These are phyloP conservation scores for Exserohilum turcica DNA, from an alignment of 2,329 filamentous ascomycete species.

Conservation along the genomic window DNA sequence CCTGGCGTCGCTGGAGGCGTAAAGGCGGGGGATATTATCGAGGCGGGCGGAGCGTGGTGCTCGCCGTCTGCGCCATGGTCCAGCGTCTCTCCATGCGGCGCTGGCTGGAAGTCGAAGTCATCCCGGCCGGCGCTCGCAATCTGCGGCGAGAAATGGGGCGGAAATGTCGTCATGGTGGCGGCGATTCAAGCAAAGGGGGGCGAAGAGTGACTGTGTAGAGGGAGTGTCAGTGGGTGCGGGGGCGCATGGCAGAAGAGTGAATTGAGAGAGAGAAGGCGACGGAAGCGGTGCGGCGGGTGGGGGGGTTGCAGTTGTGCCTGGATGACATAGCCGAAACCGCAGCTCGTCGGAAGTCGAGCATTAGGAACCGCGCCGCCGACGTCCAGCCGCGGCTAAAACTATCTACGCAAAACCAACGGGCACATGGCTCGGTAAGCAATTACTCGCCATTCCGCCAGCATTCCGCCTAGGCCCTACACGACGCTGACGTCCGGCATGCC, in stretches of 20 bases:
- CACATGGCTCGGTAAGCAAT: constrained; percentile 28
- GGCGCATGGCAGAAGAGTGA: not conserved
- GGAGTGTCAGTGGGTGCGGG: not conserved
- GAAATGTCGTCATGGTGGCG: constrained; percentile 56
- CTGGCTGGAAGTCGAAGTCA: constrained; percentile 42
- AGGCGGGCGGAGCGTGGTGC: constrained; percentile 43
- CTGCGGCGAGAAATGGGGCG: constrained; percentile 61
- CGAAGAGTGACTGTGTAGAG: not conserved
- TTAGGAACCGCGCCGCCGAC: constrained; percentile 27
- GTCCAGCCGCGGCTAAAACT: constrained; percentile 16
- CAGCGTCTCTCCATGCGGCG: constrained; percentile 26
- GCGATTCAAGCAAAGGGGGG: not conserved
- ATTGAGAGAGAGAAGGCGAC: not conserved
- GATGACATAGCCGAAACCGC: constrained; percentile 23
- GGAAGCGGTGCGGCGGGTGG: constrained; percentile 9
- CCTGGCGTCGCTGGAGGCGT: constrained; percentile 48
- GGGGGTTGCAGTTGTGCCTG: too few species aligned
- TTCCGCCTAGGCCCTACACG: not conserved
- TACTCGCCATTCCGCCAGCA: constrained; percentile 2
- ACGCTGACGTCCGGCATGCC: not conserved
- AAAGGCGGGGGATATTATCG: constrained; percentile 56
- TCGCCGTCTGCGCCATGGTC: constrained; percentile 8
- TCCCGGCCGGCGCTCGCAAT: constrained; percentile 50
- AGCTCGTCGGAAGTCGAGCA: constrained; percentile 2
- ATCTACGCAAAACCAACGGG: constrained; percentile 6